A percentile compares a stretch with the other conserved stretches of the same genome.
These are phyloP conservation scores for Ascochyta pisi DNA, from an alignment of 2,329 filamentous ascomycete species.

Conservation along the genomic window DNA sequence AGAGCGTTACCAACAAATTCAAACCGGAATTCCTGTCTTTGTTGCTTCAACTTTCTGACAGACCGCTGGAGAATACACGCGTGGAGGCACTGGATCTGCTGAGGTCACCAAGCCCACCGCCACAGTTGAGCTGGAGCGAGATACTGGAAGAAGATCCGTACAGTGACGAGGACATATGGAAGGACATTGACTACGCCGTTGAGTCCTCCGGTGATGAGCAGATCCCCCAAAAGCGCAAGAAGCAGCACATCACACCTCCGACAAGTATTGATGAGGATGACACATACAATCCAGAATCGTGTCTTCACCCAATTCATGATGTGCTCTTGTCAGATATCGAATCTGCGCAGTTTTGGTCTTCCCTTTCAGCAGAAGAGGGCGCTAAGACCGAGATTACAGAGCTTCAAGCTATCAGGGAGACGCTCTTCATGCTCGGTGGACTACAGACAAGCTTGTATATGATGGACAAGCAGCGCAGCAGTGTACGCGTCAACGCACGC, in stretches of 20 bases:
- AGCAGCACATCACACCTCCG: constrained; percentile 34
- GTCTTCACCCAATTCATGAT: constrained; percentile 39
- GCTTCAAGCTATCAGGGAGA: constrained; percentile 75
- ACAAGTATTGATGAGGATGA: constrained; percentile 51
- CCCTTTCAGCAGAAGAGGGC: constrained; percentile 13
- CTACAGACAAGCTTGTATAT: constrained; percentile 75
- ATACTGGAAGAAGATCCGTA: constrained; percentile 79
- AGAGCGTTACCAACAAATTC: constrained; percentile 65
- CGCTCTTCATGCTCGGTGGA: constrained; percentile 84
- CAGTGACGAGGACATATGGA: constrained; percentile 73
- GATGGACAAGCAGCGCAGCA: constrained; percentile 39
- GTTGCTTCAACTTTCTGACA: constrained; percentile 80
- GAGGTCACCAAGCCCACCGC: constrained; percentile 54
- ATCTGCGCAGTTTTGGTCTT: constrained; percentile 58
- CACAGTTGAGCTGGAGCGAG: constrained; percentile 76
- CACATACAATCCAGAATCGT: constrained; percentile 42
- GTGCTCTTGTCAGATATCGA: constrained; percentile 49
- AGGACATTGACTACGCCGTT: constrained; percentile 68
- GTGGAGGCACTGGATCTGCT: constrained; percentile 68
- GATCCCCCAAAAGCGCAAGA: constrained; percentile 37
- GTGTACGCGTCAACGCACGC: constrained; percentile 44
- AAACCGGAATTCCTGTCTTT: constrained; percentile 81
- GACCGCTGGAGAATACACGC: constrained; percentile 73
- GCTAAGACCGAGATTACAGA: constrained; percentile 64
- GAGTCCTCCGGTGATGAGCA: constrained; percentile 70